Evolutionary conservation across 805 yeast species (phyloP).

Genomic region (Kuraishia floccosa): DNA sequence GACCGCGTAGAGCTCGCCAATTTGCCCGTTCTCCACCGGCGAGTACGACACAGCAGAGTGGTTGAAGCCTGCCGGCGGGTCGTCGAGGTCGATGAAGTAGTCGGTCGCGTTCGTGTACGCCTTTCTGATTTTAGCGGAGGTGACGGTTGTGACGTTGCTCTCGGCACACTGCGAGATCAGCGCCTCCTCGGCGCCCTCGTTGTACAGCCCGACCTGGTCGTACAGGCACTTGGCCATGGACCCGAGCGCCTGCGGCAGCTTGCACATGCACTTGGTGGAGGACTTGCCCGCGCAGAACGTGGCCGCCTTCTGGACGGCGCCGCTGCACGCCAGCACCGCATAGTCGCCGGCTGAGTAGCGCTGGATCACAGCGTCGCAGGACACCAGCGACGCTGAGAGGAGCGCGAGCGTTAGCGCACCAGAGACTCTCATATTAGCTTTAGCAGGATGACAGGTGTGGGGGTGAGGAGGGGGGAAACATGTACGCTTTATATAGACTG

Average conservation of each 20-base stretch:
- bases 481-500: no score
- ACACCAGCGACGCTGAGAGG: not conserved
- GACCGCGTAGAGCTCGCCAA: constrained; percentile 11
- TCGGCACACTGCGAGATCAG: constrained; percentile 11
- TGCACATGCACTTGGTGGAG: not conserved
- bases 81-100: constrained; percentile 21
- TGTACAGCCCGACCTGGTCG: constrained; percentile 2
- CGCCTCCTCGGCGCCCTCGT: constrained; percentile 9
- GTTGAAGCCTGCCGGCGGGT: constrained; percentile 16
- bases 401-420: no score
- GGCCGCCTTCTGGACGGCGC: not conserved
- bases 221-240: not conserved
- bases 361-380: not conserved
- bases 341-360: not conserved
- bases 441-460: no score
- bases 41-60: constrained; percentile 15
- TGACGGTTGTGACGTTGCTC: constrained; percentile 12
- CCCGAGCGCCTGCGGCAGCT: not conserved
- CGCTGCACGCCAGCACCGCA: not conserved
- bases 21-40: constrained; percentile 20
- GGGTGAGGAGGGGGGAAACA: no score
- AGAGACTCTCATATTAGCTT: no score
- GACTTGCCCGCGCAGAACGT: not conserved
- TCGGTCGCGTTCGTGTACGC: constrained; percentile 8
- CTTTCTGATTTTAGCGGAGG: not conserved